phyloP scores from a whole-genome alignment of 805 yeast species.

The Scheffersomyces lignosus region DNA sequence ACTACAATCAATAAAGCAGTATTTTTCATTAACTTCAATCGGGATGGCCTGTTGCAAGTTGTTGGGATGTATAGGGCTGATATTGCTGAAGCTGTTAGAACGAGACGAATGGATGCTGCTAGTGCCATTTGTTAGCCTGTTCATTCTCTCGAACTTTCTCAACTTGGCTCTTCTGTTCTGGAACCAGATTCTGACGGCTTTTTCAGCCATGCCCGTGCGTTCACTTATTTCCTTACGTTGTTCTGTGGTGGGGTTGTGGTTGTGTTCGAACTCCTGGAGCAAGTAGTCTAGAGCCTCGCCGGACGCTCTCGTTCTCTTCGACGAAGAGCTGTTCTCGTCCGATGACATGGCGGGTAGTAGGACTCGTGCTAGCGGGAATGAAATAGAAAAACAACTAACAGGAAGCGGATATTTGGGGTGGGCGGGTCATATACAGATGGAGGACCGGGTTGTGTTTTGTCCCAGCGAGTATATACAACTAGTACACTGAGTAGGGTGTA shows the following conservation, averaged over 20 bases:
- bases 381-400: no score
- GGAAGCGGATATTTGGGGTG: no score
- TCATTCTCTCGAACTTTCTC: constrained; percentile 60
- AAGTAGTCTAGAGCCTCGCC: constrained; percentile 75
- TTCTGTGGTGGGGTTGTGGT: constrained; percentile 76
- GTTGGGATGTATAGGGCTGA: not conserved
- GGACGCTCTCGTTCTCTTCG: constrained; percentile 68
- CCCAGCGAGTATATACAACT: no score
- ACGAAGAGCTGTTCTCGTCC: constrained; percentile 20
- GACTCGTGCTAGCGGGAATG: no score
- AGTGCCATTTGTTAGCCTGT: constrained; percentile 14
- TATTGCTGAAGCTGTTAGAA: constrained; percentile 19
- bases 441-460: no score
- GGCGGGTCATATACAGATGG: no score
- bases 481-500: no score
- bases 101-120: constrained; percentile 21
- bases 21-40: constrained; percentile 60
- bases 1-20: constrained; percentile 65
- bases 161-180: constrained; percentile 84
- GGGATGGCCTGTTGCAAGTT: constrained; percentile 31
- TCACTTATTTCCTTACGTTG: constrained; percentile 68
- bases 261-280: constrained; percentile 64
- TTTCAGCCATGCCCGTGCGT: constrained; percentile 77
- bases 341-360: constrained; percentile 14
- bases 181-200: constrained; percentile 91